These are phyloP conservation scores for Irpex rosettiformis DNA, from an alignment of 1,284 basidiomycete genomes.

Conservation along the genomic window DNA sequence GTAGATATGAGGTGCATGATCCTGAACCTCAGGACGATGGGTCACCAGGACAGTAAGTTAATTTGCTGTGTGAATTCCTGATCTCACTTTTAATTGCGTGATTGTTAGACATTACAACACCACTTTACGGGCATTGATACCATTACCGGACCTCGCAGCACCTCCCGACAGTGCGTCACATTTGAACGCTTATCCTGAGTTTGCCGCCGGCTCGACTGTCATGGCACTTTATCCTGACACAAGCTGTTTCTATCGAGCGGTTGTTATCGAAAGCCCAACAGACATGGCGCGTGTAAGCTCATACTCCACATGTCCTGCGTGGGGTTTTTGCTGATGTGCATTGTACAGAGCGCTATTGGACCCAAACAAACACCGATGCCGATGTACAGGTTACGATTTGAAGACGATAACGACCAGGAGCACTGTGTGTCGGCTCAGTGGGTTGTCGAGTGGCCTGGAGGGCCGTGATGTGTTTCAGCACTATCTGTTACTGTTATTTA, in stretches of 20 bases:
- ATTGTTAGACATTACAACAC: slow-evolving; percentile 63
- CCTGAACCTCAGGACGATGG: slow-evolving; percentile 76
- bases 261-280: slow-evolving; percentile 66
- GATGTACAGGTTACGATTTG: slow-evolving; percentile 74
- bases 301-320: slow-evolving; percentile 1
- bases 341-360: slow-evolving; percentile 8
- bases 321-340: slow-evolving; percentile 9
- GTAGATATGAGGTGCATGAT: slow-evolving; percentile 79
- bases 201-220: slow-evolving; percentile 65
- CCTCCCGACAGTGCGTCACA: slow-evolving; percentile 55
- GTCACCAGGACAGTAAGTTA: slow-evolving; percentile 62
- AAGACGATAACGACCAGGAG: slow-evolving; percentile 79
- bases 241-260: slow-evolving; percentile 81
- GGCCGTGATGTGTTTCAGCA: slow-evolving; percentile 5
- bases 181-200: slow-evolving; percentile 66
- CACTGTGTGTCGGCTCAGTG: slow-evolving; percentile 66
- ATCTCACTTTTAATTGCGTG: slow-evolving; percentile 3
- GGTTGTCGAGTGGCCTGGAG: slow-evolving; percentile 73
- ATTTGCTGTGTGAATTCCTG: neutral
- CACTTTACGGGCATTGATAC: slow-evolving; percentile 65
- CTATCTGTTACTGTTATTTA: no score
- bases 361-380: slow-evolving; percentile 36
- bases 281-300: slow-evolving; percentile 51
- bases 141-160: slow-evolving; percentile 69
- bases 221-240: slow-evolving; percentile 84